These are phyloP conservation scores for Chlamydomonas applanata DNA, from an alignment of 139 green algal species.

Conservation along the genomic window DNA sequence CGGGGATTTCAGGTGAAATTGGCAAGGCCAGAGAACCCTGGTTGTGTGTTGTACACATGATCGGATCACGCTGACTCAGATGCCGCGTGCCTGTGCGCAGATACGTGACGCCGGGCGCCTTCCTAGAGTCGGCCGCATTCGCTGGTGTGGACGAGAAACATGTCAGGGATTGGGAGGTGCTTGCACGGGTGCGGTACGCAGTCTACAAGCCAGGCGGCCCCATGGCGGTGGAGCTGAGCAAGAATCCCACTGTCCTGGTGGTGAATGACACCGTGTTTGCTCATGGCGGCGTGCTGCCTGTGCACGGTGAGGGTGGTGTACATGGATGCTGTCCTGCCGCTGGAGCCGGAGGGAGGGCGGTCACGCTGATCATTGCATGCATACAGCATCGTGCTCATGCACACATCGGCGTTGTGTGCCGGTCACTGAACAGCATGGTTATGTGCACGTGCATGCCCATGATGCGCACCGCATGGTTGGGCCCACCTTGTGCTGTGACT, in stretches of 20 bases:
- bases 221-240: constrained; percentile 78
- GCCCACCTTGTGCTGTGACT: no score
- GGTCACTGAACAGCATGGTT: not conserved
- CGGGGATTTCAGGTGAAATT: constrained; percentile 29
- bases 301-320: constrained; percentile 61
- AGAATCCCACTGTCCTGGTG: constrained; percentile 87
- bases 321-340: not conserved
- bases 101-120: constrained; percentile 84
- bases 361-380: not conserved
- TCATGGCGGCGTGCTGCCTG: constrained; percentile 84
- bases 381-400: no score
- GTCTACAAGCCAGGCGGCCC: constrained; percentile 80
- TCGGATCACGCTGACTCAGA: not conserved
- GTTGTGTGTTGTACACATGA: not conserved
- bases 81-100: constrained; percentile 31
- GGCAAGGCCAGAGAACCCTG: no score
- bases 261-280: constrained; percentile 92
- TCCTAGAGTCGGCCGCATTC: constrained; percentile 76
- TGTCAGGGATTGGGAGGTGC: constrained; percentile 48
- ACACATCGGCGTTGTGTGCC: not conserved
- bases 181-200: constrained; percentile 47
- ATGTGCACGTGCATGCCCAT: not conserved
- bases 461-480: no score
- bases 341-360: not conserved
- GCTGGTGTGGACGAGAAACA: constrained; percentile 64